phyloP scores from a whole-genome alignment of 768 basidiomycete genomes.

The Pisolithus albus region DNA sequence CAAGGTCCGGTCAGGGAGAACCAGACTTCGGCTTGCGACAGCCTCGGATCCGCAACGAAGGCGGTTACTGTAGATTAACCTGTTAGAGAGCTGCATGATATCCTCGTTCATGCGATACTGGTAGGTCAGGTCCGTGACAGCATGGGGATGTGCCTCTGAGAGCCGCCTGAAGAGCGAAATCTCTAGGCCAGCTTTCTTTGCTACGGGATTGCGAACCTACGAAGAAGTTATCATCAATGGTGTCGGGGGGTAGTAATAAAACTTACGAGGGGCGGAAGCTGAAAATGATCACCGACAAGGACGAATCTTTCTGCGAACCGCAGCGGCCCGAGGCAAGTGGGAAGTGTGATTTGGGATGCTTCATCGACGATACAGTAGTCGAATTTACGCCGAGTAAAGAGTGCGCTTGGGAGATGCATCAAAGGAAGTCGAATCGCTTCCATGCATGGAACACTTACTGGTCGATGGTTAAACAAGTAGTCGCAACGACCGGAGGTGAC shows the following conservation, averaged over 20 bases:
- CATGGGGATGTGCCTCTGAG: no score
- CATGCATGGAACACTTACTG: conserved; percentile 53
- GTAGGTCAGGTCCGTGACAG: no score
- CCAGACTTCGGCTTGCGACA: conserved; percentile 55
- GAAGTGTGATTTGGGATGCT: conserved; percentile 94
- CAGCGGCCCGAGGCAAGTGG: conserved; percentile 90
- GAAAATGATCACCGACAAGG: conserved; percentile 97
- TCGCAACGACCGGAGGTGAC: conserved; percentile 89
- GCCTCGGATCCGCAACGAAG: conserved; percentile 71
- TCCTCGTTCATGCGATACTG: conserved; percentile 98
- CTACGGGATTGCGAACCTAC: conserved; percentile 77
- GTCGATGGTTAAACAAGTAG: conserved; percentile 89
- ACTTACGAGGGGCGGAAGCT: conserved; percentile 86
- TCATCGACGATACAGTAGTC: conserved; percentile 99
- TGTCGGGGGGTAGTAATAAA: background rate
- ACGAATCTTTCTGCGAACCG: conserved; percentile 87
- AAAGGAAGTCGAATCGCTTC: conserved; percentile 3
- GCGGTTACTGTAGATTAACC: conserved; percentile 73
- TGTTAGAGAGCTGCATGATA: conserved; percentile 89
- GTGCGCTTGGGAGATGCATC: conserved; percentile 42
- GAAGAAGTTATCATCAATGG: background rate
- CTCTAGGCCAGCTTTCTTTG: conserved; percentile 82
- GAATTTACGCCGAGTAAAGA: conserved; percentile 81
- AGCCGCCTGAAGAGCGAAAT: conserved; percentile 78
- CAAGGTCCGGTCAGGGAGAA: conserved; percentile 42